A percentile compares a stretch with the other conserved stretches of the same genome.
phyloP scores from a whole-genome alignment of 371 early-diverging fungal species.

The Haplosporangium sp. region DNA sequence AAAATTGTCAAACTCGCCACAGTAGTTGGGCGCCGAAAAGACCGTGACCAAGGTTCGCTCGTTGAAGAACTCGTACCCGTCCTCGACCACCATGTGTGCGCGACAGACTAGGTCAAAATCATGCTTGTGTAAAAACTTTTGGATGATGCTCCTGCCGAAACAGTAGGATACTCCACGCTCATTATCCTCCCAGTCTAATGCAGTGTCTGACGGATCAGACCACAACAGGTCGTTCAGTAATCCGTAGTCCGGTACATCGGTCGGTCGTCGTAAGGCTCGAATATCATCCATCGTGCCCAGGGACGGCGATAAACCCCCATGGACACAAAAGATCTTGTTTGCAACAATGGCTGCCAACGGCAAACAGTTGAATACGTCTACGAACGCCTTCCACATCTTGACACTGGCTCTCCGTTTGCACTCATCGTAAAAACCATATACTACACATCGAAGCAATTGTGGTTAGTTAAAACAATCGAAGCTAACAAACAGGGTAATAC shows the following conservation, averaged over 20 bases:
- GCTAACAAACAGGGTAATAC: too few species aligned
- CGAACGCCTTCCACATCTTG: constrained; percentile 98
- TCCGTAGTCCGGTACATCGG: constrained; percentile 98
- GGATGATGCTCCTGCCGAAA: constrained; percentile 93
- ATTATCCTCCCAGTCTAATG: constrained; percentile 96
- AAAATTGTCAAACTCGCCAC: constrained; percentile 98
- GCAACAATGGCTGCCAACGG: constrained; percentile 98
- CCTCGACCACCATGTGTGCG: constrained; percentile 99
- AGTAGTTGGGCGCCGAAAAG: constrained; percentile 99
- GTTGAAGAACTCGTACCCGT: constrained; percentile 99
- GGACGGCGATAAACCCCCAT: constrained; percentile 98
- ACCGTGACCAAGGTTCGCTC: constrained; percentile 96
- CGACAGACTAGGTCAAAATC: constrained; percentile 95
- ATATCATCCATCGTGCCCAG: constrained; percentile 95
- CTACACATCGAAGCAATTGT: constrained; percentile 17
- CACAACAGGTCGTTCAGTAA: constrained; percentile 90
- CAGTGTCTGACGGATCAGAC: constrained; percentile 88
- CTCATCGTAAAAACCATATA: constrained; percentile 99
- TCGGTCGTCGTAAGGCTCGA: constrained; percentile 90
- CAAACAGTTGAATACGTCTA: constrained; percentile 97
- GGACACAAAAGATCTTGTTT: constrained; percentile 98
- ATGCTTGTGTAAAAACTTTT: constrained; percentile 89
- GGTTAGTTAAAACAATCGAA: neutral
- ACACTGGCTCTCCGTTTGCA: constrained; percentile 96
- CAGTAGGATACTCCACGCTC: constrained; percentile 98